A percentile compares a stretch with the other conserved stretches of the same genome.
Conservation (phyloP, 495 filamentous ascomycete species). For the Aspergillus baeticus region DNA sequence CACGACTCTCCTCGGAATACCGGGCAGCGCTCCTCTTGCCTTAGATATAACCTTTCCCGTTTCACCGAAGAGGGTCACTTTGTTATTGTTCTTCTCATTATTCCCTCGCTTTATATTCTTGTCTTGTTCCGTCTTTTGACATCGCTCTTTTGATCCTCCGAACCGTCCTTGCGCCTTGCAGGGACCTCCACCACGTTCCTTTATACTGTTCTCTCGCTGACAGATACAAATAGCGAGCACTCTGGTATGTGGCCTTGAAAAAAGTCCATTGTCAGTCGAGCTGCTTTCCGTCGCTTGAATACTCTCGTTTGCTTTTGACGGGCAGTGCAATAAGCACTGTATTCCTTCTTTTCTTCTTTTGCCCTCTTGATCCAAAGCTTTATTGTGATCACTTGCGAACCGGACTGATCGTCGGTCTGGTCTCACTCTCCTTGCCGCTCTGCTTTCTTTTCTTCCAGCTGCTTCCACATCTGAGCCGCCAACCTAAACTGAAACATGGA, state of each 20-base stretch:
- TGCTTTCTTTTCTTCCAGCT: constrained; percentile 14
- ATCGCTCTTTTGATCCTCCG: neutral
- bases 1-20: constrained; percentile 9
- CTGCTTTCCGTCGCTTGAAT: constrained; percentile 4
- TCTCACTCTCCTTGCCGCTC: constrained; percentile 30
- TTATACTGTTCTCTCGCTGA: constrained; percentile 21
- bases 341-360: neutral
- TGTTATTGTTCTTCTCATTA: constrained; percentile 5
- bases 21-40: constrained; percentile 18
- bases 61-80: neutral
- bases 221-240: constrained; percentile 19
- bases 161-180: constrained; percentile 11
- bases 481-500: constrained; percentile 24
- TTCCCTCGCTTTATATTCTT: constrained; percentile 9
- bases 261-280: constrained; percentile 10
- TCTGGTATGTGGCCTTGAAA: constrained; percentile 25
- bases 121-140: neutral
- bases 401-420: constrained; percentile 18
- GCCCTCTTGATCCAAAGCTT: constrained; percentile 18
- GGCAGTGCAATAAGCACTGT: neutral
- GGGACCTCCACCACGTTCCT: constrained; percentile 20
- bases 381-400: constrained; percentile 17
- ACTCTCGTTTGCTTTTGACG: constrained; percentile 2
- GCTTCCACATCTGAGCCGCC: constrained; percentile 8
- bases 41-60: neutral